Evolutionary conservation across 495 filamentous ascomycete genomes (phyloP).

Genomic region (Aspergillus haitiensis): DNA sequence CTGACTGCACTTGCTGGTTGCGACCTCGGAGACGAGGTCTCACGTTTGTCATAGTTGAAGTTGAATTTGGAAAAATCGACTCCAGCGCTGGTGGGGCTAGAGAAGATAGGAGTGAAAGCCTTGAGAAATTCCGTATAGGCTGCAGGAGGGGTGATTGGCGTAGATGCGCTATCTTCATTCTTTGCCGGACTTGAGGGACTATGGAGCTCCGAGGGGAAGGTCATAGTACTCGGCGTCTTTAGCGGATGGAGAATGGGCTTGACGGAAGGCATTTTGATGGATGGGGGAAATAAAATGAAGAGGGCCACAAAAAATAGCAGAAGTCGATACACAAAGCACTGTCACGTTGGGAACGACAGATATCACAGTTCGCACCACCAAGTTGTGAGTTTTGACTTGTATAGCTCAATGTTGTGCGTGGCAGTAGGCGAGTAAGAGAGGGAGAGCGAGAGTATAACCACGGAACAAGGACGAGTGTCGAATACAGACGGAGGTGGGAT

Average conservation of each 20-base stretch:
- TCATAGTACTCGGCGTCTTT: slow-evolving; percentile 73
- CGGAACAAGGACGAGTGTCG: background rate
- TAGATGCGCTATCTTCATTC: slow-evolving; percentile 58
- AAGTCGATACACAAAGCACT: background rate
- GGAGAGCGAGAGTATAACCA: slow-evolving; percentile 11
- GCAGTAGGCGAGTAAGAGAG: slow-evolving; percentile 13
- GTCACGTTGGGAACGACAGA: background rate
- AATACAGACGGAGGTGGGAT: slow-evolving; percentile 6
- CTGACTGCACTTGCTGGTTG: slow-evolving; percentile 44
- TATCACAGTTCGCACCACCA: background rate
- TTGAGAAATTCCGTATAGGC: slow-evolving; percentile 94
- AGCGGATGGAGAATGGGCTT: slow-evolving; percentile 71
- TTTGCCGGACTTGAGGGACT: slow-evolving; percentile 38
- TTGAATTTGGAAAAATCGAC: slow-evolving; percentile 35
- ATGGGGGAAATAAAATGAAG: background rate
- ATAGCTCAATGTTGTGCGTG: slow-evolving; percentile 11
- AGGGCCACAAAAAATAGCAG: slow-evolving; percentile 3
- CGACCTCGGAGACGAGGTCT: slow-evolving; percentile 33
- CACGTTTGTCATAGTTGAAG: slow-evolving; percentile 27
- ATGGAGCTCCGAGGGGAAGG: slow-evolving; percentile 76
- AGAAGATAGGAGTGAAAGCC: slow-evolving; percentile 66
- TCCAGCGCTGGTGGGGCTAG: slow-evolving; percentile 40
- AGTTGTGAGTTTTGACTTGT: background rate
- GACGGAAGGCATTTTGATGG: slow-evolving; percentile 47
- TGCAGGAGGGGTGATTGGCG: slow-evolving; percentile 87